Percentiles rank a stretch among this genome's conserved stretches.
Evolutionary conservation across 2,329 filamentous ascomycete species (phyloP).

Genomic region (Botrytis medusae): DNA sequence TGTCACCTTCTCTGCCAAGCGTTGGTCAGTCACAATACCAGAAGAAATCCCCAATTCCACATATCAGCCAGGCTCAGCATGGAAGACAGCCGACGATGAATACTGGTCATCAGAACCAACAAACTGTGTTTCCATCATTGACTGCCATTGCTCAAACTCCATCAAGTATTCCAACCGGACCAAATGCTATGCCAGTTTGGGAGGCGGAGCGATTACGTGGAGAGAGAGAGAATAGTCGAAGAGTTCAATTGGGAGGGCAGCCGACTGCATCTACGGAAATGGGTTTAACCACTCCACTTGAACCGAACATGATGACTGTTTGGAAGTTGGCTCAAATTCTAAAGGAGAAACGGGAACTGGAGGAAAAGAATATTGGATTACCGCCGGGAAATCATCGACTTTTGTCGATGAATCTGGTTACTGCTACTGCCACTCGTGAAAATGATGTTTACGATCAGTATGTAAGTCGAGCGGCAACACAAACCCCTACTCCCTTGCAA

Average conservation of each 20-base stretch:
- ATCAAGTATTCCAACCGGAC: neutral
- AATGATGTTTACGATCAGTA: neutral
- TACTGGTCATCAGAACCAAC: neutral
- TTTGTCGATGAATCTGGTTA: neutral
- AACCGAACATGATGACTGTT: neutral
- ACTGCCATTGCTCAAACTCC: neutral
- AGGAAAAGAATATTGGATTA: neutral
- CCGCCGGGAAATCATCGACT: no score
- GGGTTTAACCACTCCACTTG: neutral
- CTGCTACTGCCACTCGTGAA: no score
- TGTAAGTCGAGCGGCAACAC: no score
- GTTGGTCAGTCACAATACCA: neutral
- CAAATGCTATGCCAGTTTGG: neutral
- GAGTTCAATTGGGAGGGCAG: neutral
- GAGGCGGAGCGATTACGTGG: neutral
- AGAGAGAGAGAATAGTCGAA: neutral
- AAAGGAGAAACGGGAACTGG: neutral
- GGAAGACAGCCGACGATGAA: neutral
- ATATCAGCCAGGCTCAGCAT: neutral
- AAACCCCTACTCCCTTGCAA: neutral
- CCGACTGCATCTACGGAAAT: neutral
- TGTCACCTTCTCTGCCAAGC: neutral
- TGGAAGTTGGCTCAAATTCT: neutral
- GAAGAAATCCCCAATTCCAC: neutral
- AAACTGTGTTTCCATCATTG: neutral